Evolutionary conservation across 129 eudicot genomes (phyloP).

Genomic region (Erigeron canadensis): DNA sequence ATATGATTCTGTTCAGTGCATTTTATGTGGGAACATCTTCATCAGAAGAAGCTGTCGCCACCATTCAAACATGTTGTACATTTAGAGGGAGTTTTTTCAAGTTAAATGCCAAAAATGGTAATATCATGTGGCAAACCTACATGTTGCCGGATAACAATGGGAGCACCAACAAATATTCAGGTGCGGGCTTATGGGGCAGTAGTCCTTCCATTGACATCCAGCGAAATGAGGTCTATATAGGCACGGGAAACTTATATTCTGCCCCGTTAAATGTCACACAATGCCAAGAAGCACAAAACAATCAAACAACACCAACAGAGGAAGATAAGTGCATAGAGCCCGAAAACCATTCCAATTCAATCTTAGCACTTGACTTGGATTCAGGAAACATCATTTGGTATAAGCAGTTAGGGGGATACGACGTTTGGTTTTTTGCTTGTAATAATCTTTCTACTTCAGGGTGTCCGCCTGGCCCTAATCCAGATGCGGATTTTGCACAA

Average conservation of each 20-base stretch:
- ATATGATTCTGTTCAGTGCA: slow-evolving; percentile 5
- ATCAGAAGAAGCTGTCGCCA: slow-evolving; percentile 36
- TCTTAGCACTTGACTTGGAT: slow-evolving; percentile 56
- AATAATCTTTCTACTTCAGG: slow-evolving; percentile 51
- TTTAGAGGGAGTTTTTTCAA: slow-evolving; percentile 70
- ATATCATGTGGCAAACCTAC: slow-evolving; percentile 66
- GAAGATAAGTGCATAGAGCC: slow-evolving; percentile 58
- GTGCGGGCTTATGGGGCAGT: slow-evolving; percentile 84
- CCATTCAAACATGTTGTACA: slow-evolving; percentile 52
- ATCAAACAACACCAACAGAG: slow-evolving; percentile 46
- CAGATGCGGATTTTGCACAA: slow-evolving; percentile 82
- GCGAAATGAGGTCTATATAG: slow-evolving; percentile 49
- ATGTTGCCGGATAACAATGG: slow-evolving; percentile 74
- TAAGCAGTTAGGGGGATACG: slow-evolving; percentile 58
- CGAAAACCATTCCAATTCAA: slow-evolving; percentile 56
- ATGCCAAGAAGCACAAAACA: slow-evolving; percentile 64
- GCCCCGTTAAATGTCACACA: slow-evolving; percentile 56
- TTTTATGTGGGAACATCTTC: slow-evolving; percentile 57
- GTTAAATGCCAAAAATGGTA: slow-evolving; percentile 52
- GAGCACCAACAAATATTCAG: slow-evolving; percentile 49
- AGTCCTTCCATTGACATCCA: slow-evolving; percentile 63
- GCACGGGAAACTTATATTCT: slow-evolving; percentile 61
- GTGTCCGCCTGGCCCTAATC: slow-evolving; percentile 80
- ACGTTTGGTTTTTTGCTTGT: slow-evolving; percentile 60
- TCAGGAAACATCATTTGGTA: slow-evolving; percentile 62